These are phyloP conservation scores for Lasiosphaeria miniovina DNA, from an alignment of 495 filamentous ascomycete species.

Conservation along the genomic window DNA sequence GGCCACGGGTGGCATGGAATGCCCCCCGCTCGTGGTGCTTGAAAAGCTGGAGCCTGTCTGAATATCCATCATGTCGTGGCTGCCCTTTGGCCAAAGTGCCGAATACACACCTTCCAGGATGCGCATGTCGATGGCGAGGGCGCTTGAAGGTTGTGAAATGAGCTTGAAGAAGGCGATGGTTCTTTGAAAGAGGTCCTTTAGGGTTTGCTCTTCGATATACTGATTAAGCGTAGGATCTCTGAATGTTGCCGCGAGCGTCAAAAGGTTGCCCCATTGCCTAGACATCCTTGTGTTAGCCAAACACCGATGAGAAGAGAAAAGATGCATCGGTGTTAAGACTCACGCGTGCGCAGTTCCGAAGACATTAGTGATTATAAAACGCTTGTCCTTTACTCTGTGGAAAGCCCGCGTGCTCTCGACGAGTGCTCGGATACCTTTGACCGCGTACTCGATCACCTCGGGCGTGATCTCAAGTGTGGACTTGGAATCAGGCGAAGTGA, in stretches of 20 bases:
- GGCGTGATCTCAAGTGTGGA: conserved; percentile 39
- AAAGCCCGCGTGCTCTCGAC: conserved; percentile 85
- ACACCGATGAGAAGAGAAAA: conserved; percentile 15
- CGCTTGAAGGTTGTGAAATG: conserved; percentile 62
- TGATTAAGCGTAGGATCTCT: conserved; percentile 52
- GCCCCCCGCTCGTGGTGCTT: conserved; percentile 36
- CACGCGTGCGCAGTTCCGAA: conserved; percentile 97
- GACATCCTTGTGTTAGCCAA: conserved; percentile 1
- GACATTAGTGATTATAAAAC: conserved; percentile 87
- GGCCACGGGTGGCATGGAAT: conserved; percentile 10
- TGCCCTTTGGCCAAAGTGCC: conserved; percentile 39
- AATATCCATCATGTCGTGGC: conserved; percentile 18
- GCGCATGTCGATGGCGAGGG: conserved; percentile 60
- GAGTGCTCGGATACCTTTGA: conserved; percentile 64
- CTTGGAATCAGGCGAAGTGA: conserved; percentile 22
- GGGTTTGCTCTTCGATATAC: conserved; percentile 47
- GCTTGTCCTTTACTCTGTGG: conserved; percentile 61
- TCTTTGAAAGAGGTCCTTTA: conserved; percentile 53
- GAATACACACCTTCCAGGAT: conserved; percentile 62
- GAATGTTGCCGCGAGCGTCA: conserved; percentile 80
- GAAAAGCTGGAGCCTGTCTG: conserved; percentile 42
- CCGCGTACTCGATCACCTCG: conserved; percentile 51
- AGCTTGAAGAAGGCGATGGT: conserved; percentile 69
- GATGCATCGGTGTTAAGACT: conserved; percentile 36
- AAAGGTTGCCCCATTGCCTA: conserved; percentile 95